Base-by-base conservation (phyloP, 1,284 basidiomycete species). In the Athelia psychrophila region DNA sequence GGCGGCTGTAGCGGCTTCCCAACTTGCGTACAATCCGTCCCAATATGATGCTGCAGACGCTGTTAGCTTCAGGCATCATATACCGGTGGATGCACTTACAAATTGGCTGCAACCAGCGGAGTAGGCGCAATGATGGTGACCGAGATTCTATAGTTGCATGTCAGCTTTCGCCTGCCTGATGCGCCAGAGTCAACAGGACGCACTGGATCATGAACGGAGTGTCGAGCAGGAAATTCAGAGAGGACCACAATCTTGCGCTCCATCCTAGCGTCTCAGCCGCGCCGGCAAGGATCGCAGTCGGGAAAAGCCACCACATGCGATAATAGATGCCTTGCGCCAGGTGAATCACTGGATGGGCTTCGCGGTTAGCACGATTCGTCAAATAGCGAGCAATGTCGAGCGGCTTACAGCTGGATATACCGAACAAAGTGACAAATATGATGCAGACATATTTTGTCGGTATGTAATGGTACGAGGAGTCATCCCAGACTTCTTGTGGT, bases 221-320 rank as follows among this genome's bases (percentile, higher is more conserved):
- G 15, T 50, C 51, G n/a, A 46, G 50, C 0, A 48, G 48, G 6
- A 66, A 62, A 24, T 56, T 57, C 16, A 54, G 54, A 44, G 64
- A 69, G 10, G 69, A 71, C 70, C 72, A 76, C 8, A 72, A 58
- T 19, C 74, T 56, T 19, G 60, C 72, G 20, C 59, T 49, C 79
- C 79, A 81, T 6, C 78, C 79, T 12, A 82, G 55, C 13, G 79
- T 57, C 63, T 88, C 84, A 2, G 76, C 63, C 1, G 73, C n/a
- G 9, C 78, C 80, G 25, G 76, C 76, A 0, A 79, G 60, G 16
- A 76, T 65, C 8, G 76, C 71, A 0, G 84, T 84, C 0, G 76
- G 76, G 36, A 83, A 60, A 9, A 82, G 62, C 66, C 75, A 81
- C 77, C 80, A 84, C 47, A 75, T 67, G 15, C 74, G 70, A 47